Evolutionary conservation across 768 basidiomycete species (phyloP).

Genomic region (Agaricus sinodeliciosus): DNA sequence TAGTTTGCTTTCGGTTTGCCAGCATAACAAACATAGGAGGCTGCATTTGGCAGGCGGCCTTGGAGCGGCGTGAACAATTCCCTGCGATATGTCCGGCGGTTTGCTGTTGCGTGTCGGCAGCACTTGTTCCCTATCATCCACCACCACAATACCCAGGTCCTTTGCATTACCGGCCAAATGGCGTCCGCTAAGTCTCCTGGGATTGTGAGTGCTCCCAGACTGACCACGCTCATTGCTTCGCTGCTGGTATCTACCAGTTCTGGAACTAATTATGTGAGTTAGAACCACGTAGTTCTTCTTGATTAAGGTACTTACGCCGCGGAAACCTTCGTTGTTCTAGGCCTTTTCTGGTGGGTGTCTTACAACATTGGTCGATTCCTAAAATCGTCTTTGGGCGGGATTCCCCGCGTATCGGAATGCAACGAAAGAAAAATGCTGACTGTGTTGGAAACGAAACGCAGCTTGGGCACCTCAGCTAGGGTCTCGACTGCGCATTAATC

Average conservation of each 20-base stretch:
- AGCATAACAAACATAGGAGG: too few species aligned
- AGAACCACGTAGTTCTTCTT: background rate
- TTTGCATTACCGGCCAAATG: constrained; percentile 10
- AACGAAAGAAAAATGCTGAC: background rate
- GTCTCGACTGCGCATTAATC: constrained; percentile 62
- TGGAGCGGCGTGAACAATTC: too few species aligned
- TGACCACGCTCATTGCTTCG: constrained; percentile 48
- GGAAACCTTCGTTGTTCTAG: constrained; percentile 14
- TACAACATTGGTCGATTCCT: background rate
- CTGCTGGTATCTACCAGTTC: constrained; percentile 54
- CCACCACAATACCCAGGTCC: background rate
- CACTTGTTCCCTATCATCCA: background rate
- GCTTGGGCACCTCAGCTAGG: constrained; percentile 89
- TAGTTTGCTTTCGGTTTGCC: too few species aligned
- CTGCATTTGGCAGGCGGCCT: too few species aligned
- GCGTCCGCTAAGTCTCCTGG: constrained; percentile 18
- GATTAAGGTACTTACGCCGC: background rate
- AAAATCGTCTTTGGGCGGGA: background rate
- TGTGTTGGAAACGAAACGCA: constrained; percentile 15
- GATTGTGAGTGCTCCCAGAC: constrained; percentile 32
- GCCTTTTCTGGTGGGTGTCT: constrained; percentile 34
- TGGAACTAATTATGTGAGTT: constrained; percentile 66
- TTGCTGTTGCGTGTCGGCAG: background rate
- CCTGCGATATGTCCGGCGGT: too few species aligned
- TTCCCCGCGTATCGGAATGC: background rate